Percentiles rank a stretch among this genome's conserved stretches.
Evolutionary conservation across 495 filamentous ascomycete species (phyloP).

Genomic region (Lasiosphaeriaceae sp.): DNA sequence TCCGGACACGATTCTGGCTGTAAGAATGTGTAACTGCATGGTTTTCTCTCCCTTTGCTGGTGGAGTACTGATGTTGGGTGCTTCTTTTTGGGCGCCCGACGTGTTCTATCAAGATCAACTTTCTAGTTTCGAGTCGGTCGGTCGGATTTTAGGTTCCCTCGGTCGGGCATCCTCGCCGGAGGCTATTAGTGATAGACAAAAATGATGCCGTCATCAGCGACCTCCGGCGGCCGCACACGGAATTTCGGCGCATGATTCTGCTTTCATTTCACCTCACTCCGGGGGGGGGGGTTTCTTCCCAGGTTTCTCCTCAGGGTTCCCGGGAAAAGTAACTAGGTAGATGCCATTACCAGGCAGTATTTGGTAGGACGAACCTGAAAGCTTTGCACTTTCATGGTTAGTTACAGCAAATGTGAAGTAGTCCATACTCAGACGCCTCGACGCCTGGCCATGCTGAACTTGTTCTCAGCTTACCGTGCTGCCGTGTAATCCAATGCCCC

Average conservation of each 20-base stretch:
- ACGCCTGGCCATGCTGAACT: no score
- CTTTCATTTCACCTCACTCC: background rate
- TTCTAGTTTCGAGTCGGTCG: constrained; percentile 35
- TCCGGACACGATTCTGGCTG: constrained; percentile 8
- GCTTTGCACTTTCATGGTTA: background rate
- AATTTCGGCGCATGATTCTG: background rate
- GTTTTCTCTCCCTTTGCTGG: constrained; percentile 17
- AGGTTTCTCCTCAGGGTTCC: background rate
- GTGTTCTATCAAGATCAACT: constrained; percentile 7
- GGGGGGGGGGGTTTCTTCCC: background rate
- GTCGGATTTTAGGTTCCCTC: constrained; percentile 10
- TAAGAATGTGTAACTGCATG: constrained; percentile 22
- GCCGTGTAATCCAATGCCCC: no score
- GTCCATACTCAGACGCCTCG: no score
- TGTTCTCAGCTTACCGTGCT: no score
- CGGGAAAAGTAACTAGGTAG: background rate
- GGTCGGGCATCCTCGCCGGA: background rate
- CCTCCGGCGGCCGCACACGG: background rate
- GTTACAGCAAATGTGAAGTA: no score
- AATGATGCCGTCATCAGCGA: background rate
- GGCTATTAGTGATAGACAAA: constrained; percentile 12
- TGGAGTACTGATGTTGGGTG: constrained; percentile 30
- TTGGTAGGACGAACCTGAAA: background rate
- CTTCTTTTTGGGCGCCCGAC: constrained; percentile 1
- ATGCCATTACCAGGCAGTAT: background rate